Evolutionary conservation across 1,284 basidiomycete species (phyloP), one percentile per base, ranked within the genome.

Genomic region (Phenoliferia sp.): DNA sequence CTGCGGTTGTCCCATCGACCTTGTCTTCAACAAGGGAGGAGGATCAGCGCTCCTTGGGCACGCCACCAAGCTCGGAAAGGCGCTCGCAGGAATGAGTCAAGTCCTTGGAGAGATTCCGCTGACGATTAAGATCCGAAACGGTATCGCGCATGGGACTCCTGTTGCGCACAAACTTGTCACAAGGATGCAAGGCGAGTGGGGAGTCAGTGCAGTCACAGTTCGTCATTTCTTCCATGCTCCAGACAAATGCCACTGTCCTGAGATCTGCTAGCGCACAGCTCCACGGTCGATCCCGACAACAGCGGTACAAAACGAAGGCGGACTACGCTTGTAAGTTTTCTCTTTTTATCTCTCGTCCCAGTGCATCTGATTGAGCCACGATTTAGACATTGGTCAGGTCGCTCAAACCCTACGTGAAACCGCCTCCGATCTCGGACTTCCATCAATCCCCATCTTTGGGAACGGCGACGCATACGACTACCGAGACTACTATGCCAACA

Each of bases 1-100:
- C 78, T 92, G 92, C 79, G 95, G 95, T 4, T 98, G 95, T 79
- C 95, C 95, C 3, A 98, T 98, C 73, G 95, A 99, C 79, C 82
- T 99, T 58, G 90, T 99, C 1, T 98, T 94, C 81, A 90, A 90
- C 71, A 78, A 78, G 57, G 80, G 80, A 2, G 80, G 78, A 19
- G 77, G 76, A 17, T 75, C 74, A 26, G 66, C 78, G 87, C 90
- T 99, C 63, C 85, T 99, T 32, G 93, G 96, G 72, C 83, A 88
- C 5, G 86, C 90, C 0, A 86, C 84, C 3, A 90, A 92, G 77
- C 82, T 99, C 0, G 90, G 90, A 10, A 92, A 88, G 78, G 94
- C 94, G 62, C 77, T 98, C 29, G 82, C 89, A 15, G 95, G 95
- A 12, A 98, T 99, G 94, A 92, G 88, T 77, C 86, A 85, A 63